Conservation (phyloP, 345 rosid species). For the Cardamine occulta region DNA sequence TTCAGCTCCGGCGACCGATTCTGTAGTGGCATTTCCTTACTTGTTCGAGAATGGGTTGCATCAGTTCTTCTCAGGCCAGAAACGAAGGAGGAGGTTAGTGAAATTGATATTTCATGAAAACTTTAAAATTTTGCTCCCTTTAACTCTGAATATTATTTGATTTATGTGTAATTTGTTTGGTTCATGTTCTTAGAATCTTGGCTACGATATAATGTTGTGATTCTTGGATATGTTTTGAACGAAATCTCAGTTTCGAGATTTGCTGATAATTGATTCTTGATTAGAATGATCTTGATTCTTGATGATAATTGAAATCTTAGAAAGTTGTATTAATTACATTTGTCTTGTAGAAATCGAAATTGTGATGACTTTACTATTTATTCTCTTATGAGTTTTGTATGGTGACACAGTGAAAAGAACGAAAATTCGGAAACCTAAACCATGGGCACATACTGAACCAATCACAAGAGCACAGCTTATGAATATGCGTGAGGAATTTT, state of each 20-base stretch:
- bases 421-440: constrained; percentile 60
- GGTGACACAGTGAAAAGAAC: constrained; percentile 37
- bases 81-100: constrained; percentile 21
- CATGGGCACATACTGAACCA: constrained; percentile 77
- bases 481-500: constrained; percentile 78
- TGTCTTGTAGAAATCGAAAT: too few relatives aligned
- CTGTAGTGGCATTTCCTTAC: background rate
- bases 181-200: background rate
- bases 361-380: too few relatives aligned
- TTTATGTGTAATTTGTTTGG: too few relatives aligned
- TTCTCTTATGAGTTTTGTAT: too few relatives aligned
- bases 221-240: background rate
- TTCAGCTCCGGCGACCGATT: background rate
- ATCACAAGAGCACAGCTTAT: constrained; percentile 63
- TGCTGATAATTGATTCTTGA: too few relatives aligned
- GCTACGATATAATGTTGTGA: background rate
- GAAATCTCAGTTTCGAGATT: background rate
- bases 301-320: background rate
- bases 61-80: constrained; percentile 40
- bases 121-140: background rate
- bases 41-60: constrained; percentile 38
- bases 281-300: constrained; percentile 1
- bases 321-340: too few relatives aligned
- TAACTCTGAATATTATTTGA: too few relatives aligned
- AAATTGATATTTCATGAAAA: background rate